Evolutionary conservation across 2,329 filamentous ascomycete genomes (phyloP).

Genomic region (Neocucurbitaria cava): DNA sequence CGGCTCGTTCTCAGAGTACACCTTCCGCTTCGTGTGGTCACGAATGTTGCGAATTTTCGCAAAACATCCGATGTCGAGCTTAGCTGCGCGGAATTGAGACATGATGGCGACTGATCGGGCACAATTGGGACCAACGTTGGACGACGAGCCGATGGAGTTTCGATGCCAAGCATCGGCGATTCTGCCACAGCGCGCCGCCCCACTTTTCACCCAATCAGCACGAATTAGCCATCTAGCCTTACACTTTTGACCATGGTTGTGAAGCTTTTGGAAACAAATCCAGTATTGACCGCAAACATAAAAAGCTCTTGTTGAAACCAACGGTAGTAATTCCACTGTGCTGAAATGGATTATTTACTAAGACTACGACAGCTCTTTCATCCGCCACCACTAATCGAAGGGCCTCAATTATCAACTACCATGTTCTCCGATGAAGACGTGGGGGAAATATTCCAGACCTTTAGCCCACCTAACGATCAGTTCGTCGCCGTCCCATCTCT

Average conservation of each 20-base stretch:
- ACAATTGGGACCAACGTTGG: slow-evolving; percentile 12
- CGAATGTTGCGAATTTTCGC: slow-evolving; percentile 86
- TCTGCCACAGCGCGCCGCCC: slow-evolving; percentile 12
- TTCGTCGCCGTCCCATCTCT: slow-evolving; percentile 20
- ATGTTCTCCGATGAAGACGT: slow-evolving; percentile 47
- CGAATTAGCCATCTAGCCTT: slow-evolving; percentile 1
- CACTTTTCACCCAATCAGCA: slow-evolving; percentile 15
- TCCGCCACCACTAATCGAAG: neutral
- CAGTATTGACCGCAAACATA: neutral
- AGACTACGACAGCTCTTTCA: neutral
- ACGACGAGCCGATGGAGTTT: slow-evolving; percentile 12
- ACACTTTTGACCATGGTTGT: neutral
- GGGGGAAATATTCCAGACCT: slow-evolving; percentile 30
- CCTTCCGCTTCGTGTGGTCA: slow-evolving; percentile 96
- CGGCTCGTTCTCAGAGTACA: slow-evolving; percentile 84
- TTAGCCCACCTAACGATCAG: slow-evolving; percentile 24
- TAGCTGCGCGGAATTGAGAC: slow-evolving; percentile 85
- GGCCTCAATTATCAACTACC: neutral
- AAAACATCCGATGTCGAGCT: slow-evolving; percentile 86
- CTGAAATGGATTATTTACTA: neutral
- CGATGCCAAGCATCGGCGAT: slow-evolving; percentile 16
- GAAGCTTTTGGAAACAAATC: neutral
- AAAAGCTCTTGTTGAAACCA: neutral
- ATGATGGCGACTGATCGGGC: slow-evolving; percentile 36
- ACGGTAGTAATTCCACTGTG: neutral